Base-by-base conservation (phyloP, 2,329 filamentous ascomycete genomes). In the Rutstroemia sp. region DNA sequence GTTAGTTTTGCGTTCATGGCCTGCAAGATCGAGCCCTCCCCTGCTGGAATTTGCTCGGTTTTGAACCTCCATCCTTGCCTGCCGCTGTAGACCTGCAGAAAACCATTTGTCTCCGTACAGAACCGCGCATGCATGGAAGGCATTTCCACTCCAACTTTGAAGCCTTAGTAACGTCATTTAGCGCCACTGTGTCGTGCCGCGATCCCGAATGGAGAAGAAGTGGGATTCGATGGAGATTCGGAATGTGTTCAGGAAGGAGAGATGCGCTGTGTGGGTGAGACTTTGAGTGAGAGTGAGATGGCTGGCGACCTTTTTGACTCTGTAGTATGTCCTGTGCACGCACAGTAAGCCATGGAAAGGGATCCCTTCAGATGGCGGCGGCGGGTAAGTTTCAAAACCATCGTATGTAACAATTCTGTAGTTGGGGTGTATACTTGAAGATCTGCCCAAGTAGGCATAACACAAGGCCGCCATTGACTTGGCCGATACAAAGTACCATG, bases 81-180 rank as follows among this genome's bases (percentile, higher is more conserved):
- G 21, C 51, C 52, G 37, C 46, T 49, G 52, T 41, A 44, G 17
- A 54, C 5, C 52, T 54, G 52, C 52, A 54, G 45, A 38, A 46
- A 21, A 21, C 41, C 41, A 17, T 17, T 21, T 44, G 17, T 44
- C 39, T 54, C 45, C 48, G 25, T 34, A 49, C 37, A 25, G 52
- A 50, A 23, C 38, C 34, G 21, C 6, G 37, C 37, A 38, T 41
- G 38, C 39, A 48, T 25, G 48, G 34, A 27, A 50, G 37, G 27
- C 17, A 17, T 44, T 42, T 42, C 34, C 41, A 34, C 41, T 25
- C 27, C 46, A 34, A 42, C 25, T 25, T 41, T 12, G 9, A 37
- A 21, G 34, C 37, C 45, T 42, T 50, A 14, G 52, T 50, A 54
- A 54, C 52, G 52, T 50, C 52, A 54, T 50, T 25, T 54, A 54